Evolutionary conservation across 768 basidiomycete species (phyloP).

Genomic region (Amanita subjunquillea): DNA sequence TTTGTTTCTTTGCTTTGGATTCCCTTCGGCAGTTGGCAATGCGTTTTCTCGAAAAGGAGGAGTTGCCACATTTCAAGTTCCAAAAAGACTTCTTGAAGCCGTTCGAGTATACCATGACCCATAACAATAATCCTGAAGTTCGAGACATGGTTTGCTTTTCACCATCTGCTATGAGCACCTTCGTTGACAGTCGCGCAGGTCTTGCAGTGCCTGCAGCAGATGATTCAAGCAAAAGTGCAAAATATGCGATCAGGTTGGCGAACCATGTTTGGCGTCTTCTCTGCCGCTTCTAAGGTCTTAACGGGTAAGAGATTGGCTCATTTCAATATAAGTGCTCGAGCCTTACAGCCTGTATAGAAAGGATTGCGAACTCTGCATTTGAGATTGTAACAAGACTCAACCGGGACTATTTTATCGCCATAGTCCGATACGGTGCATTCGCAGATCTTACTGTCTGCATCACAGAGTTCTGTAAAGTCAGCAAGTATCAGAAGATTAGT

Average conservation of each 20-base stretch:
- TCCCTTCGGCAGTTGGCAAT: conserved; percentile 94
- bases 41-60: conserved; percentile 98
- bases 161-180: neutral
- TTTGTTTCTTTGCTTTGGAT: conserved; percentile 94
- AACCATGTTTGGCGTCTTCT: conserved; percentile 98
- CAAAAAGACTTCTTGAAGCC: conserved; percentile 98
- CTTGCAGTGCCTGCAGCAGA: conserved; percentile 95
- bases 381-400: conserved; percentile 92
- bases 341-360: conserved; percentile 37
- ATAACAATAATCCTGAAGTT: conserved; percentile 92
- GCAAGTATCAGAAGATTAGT: conserved; percentile 98
- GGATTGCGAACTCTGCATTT: conserved; percentile 87
- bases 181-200: conserved; percentile 40
- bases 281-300: conserved; percentile 87
- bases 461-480: conserved; percentile 98
- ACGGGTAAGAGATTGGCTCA: conserved; percentile 44
- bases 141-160: conserved; percentile 73
- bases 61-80: conserved; percentile 95
- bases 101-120: conserved; percentile 95
- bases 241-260: conserved; percentile 98
- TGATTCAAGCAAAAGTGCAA: conserved; percentile 91
- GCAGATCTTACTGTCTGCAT: conserved; percentile 95
- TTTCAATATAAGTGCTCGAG: neutral
- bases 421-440: conserved; percentile 90
- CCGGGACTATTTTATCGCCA: conserved; percentile 81